These are phyloP conservation scores for Rhynchospora pubera DNA, from an alignment of 176 grass and related monocot genomes.

Conservation along the genomic window DNA sequence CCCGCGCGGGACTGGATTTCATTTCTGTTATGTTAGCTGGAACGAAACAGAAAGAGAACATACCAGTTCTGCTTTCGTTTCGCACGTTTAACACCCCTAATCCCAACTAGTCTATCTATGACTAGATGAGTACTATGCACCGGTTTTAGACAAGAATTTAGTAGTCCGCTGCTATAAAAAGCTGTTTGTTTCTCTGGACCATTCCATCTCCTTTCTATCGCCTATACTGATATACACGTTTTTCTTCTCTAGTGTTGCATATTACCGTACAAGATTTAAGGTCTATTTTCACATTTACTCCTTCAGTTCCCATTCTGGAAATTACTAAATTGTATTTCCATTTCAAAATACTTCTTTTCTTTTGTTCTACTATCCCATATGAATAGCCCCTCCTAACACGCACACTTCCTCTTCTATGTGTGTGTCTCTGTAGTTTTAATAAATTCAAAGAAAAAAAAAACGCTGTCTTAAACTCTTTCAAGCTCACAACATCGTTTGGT, in stretches of 20 bases:
- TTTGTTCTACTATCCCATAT: background rate
- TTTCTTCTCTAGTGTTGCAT: background rate
- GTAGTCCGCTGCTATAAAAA: background rate
- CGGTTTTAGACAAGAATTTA: background rate
- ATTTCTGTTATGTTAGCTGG: no score
- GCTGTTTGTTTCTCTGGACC: background rate
- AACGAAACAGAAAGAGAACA: no score
- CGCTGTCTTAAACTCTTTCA: background rate
- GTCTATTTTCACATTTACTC: background rate
- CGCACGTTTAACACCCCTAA: no score
- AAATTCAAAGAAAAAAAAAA: background rate
- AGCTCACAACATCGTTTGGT: background rate
- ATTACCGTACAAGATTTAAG: slow-evolving; percentile 4
- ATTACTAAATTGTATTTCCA: background rate
- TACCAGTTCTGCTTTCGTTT: no score
- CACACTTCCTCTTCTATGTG: no score
- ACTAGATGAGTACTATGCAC: background rate
- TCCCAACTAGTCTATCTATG: no score
- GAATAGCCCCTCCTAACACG: background rate
- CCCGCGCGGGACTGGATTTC: no score
- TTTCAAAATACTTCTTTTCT: background rate
- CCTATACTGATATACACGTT: background rate
- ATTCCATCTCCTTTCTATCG: background rate
- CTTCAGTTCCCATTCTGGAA: background rate
- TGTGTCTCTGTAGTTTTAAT: background rate